Evolutionary conservation across 2,329 filamentous ascomycete species (phyloP), one percentile per base, ranked within the genome.

Genomic region (Fusarium marasasianum): DNA sequence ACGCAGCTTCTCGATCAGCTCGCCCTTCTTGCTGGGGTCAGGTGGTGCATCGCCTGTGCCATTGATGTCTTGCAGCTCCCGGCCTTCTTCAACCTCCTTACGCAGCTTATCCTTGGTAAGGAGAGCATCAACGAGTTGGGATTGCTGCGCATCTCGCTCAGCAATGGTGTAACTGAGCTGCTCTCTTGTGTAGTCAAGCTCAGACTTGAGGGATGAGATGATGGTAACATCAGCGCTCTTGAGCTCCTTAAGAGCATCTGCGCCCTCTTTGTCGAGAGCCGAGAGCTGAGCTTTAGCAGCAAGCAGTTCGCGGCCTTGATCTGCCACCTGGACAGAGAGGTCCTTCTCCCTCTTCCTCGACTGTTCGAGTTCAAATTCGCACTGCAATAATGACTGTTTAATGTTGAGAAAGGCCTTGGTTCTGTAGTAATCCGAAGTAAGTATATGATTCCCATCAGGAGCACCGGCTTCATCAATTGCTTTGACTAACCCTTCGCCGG

Each of bases 21-120:
- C 89, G 68, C 78, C 79, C 54, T 80, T 77, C 80, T 87, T 87
- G 69, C 81, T 77, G 53, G 81, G 79, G 48, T 85, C 84, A 9
- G 76, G 78, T 40, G 69, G 78, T 40, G 70, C 72, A 64, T 81
- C 81, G 61, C 77, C 73, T 72, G 84, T 82, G 73, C 82, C 73
- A 77, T 51, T 73, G 72, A 78, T 73, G 44, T 84, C 84, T 75
- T 84, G 82, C 61, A 85, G 70, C 71, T 86, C 84, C 62, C 80
- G 84, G 62, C 81, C 80, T 56, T 86, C 84, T 72, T 89, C 87
- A 41, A 86, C 81, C 66, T 89, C 85, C 79, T 88, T 88, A 62
- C 87, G 86, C 61, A 91, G 83, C 79, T 87, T 87, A 69, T 91
- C 89, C 79, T 91, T 91, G 71, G 87, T 86, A 51, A 91, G 83